A percentile compares a stretch with the other conserved stretches of the same genome.
phyloP scores from a whole-genome alignment of 179 eudicot genomes.

The Spergularia azorica region DNA sequence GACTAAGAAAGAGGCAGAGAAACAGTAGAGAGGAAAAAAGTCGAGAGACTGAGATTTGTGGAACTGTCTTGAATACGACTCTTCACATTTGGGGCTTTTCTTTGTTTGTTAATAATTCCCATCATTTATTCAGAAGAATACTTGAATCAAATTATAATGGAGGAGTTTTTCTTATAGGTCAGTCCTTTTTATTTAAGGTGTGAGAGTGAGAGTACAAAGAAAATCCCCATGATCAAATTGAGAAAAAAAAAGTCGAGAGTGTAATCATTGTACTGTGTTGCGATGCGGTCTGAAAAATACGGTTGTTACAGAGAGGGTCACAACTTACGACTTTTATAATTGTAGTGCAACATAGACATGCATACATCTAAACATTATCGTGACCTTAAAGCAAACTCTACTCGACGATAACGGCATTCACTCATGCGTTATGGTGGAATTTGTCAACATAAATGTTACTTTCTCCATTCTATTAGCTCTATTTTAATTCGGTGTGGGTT shows the following conservation, averaged over 20 bases:
- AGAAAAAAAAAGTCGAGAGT: slow-evolving; percentile 7
- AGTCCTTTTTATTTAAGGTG: not conserved
- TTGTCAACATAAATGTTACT: too few relatives aligned
- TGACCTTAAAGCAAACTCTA: too few relatives aligned
- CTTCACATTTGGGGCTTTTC: slow-evolving; percentile 32
- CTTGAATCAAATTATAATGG: not conserved
- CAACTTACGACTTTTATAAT: not conserved
- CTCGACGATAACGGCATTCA: too few relatives aligned
- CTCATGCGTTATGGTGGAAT: too few relatives aligned
- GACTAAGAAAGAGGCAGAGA: slow-evolving; percentile 20
- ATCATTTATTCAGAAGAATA: not conserved
- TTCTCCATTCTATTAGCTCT: too few relatives aligned
- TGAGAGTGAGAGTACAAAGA: slow-evolving; percentile 35
- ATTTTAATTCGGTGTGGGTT: not conserved
- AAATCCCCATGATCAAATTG: slow-evolving; percentile 12
- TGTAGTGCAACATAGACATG: too few relatives aligned
- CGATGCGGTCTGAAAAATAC: slow-evolving; percentile 33
- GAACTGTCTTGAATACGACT: slow-evolving; percentile 55
- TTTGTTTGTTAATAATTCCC: not conserved
- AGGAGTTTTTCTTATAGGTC: not conserved
- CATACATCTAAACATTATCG: too few relatives aligned
- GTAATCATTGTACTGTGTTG: slow-evolving; percentile 46
- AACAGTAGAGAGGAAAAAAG: slow-evolving; percentile 28
- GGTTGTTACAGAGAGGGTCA: slow-evolving; percentile 30
- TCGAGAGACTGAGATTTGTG: slow-evolving; percentile 35